Evolutionary conservation across 768 basidiomycete species (phyloP).

Genomic region (Mycena pura): DNA sequence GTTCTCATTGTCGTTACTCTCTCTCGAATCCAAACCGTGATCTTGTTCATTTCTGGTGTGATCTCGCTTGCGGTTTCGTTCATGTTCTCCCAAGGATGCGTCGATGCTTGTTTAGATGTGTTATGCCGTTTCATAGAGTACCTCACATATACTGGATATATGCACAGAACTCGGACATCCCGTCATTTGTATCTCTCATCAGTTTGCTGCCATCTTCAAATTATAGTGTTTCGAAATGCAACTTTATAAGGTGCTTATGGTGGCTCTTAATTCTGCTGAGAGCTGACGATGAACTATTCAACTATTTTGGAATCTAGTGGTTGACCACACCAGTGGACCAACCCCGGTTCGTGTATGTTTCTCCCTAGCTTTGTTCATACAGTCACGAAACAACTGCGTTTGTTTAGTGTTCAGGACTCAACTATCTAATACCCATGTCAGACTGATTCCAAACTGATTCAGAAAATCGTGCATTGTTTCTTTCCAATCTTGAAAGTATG

Average conservation of each 20-base stretch:
- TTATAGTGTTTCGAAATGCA: constrained; percentile 14
- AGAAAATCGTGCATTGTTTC: constrained; percentile 12
- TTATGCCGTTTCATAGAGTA: no score
- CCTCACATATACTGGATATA: background rate
- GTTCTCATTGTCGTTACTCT: no score
- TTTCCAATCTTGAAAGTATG: background rate
- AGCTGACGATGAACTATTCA: no score
- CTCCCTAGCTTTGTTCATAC: background rate
- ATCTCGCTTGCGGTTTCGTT: no score
- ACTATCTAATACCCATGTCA: constrained; percentile 9
- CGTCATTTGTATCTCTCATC: background rate
- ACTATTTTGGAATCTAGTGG: background rate
- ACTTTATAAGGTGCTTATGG: constrained; percentile 9
- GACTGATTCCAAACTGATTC: background rate
- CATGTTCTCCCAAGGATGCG: no score
- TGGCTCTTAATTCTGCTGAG: background rate
- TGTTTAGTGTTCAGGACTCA: background rate
- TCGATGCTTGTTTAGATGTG: no score
- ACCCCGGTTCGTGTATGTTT: constrained; percentile 29
- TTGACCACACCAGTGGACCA: constrained; percentile 31
- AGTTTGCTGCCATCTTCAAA: background rate
- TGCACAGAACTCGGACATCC: constrained; percentile 24
- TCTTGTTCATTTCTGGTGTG: no score
- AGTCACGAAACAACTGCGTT: no score
- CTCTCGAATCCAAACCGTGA: no score